Base-by-base conservation (phyloP, 225 moss, liverwort and hornwort species). In the Polytrichum formosum region DNA sequence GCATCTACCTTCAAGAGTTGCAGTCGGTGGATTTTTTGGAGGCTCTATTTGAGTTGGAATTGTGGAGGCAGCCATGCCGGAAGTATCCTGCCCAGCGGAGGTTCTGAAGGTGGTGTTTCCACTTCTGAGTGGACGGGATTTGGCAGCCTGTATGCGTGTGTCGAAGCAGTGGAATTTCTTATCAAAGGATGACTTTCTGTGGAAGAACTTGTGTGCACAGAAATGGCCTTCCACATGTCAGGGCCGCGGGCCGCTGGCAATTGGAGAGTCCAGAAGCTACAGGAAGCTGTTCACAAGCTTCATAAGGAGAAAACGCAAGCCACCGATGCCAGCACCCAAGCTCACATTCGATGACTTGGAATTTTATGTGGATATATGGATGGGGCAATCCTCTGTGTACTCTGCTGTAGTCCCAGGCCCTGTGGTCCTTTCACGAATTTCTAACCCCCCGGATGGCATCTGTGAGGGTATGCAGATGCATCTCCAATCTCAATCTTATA, bases 321-420 rank as follows among this genome's bases (percentile, higher is more conserved):
- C 80, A 25, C 77, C 83, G n/a, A 85, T 90, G 86, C 83, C 87
- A 69, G 67, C 82, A 28, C 96, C 96, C 54, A 96, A 90, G 81
- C 76, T 96, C 18, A 76, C 80, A 1, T 96, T 96, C 61, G 85
- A 88, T 54, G 93, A 93, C 75, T 85, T 96, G 31, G 96, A 96
- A 68, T 91, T 96, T 70, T 96, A 97, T 77, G 85, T 93, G 62
- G 96, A 93, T 80, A 84, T 93, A 30, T 93, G 93, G 92, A 77
- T 85, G 60, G 90, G 84, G 4, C 78, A 85, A 20, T 63, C 79
- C 5, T 83, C 89, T 16, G 78, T 93, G 35, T 90, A 87, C 77
- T 97, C 93, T 7, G 90, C 90, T 53, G 90, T 90, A 35, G 90
- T 93, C 4, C 90, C 77, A 1, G 96, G 93, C 28, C 81, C 92